phyloP scores from a whole-genome alignment of 2,329 filamentous ascomycete genomes.

The Aspergillus thermomutatus region DNA sequence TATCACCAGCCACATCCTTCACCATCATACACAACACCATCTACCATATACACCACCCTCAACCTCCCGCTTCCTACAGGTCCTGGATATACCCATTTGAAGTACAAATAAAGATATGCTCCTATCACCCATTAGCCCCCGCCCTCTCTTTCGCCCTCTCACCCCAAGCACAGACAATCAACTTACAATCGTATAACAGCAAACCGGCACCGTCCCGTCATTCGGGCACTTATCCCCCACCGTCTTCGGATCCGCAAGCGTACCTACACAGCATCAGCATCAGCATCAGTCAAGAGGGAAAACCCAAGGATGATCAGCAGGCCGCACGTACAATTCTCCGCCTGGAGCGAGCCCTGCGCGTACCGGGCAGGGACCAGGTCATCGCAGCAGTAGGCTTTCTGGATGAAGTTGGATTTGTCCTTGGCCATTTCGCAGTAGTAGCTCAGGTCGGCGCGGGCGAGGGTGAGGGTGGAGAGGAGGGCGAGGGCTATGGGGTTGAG shows the following conservation, averaged over 20 bases:
- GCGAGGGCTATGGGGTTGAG: constrained; percentile 13
- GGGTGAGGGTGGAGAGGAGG: constrained; percentile 14
- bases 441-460: constrained; percentile 5
- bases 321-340: constrained; percentile 20
- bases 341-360: constrained; percentile 20
- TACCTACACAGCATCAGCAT: constrained; percentile 8
- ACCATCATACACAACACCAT: too few relatives aligned
- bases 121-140: too few relatives aligned
- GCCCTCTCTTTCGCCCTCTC: too few relatives aligned
- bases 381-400: constrained; percentile 30
- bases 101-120: too few relatives aligned
- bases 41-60: too few relatives aligned
- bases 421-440: constrained; percentile 24
- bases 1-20: too few relatives aligned
- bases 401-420: constrained; percentile 25
- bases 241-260: constrained; percentile 16
- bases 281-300: constrained; percentile 3
- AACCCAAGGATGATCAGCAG: neutral
- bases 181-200: constrained; percentile 31
- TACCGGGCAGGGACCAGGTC: constrained; percentile 15
- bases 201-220: constrained; percentile 15
- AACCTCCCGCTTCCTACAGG: too few relatives aligned
- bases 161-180: too few relatives aligned
- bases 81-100: too few relatives aligned
- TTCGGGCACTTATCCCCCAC: constrained; percentile 24